phyloP scores from a whole-genome alignment of 495 filamentous ascomycete species.

The Annulohypoxylon stygium region DNA sequence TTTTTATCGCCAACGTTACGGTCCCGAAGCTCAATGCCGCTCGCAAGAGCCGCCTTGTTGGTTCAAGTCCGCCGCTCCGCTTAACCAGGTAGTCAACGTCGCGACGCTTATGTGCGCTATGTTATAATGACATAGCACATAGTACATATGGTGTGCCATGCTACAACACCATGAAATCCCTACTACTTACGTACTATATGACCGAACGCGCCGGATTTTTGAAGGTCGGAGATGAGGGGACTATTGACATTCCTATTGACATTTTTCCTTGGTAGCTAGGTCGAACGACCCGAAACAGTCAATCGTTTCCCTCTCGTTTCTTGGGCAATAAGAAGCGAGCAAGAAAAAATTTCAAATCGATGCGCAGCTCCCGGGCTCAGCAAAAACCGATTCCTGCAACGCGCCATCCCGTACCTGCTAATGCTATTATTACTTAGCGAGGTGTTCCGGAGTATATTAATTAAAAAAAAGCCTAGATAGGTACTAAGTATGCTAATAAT shows the following conservation, averaged over 20 bases:
- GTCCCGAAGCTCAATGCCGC: neutral
- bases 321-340: neutral
- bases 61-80: neutral
- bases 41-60: slow-evolving; percentile 7
- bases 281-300: too few relatives aligned
- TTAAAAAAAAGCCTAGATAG: too few relatives aligned
- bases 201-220: neutral
- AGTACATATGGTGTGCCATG: too few relatives aligned
- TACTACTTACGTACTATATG: too few relatives aligned
- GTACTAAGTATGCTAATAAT: slow-evolving; percentile 14
- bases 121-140: neutral
- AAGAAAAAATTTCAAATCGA: neutral
- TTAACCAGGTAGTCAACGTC: neutral
- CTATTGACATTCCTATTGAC: too few relatives aligned
- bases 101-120: neutral
- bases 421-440: slow-evolving; percentile 31
- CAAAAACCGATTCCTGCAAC: neutral
- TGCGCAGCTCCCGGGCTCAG: neutral
- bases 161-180: neutral
- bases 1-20: neutral
- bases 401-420: too few relatives aligned
- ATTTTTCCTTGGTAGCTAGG: too few relatives aligned
- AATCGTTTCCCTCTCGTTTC: too few relatives aligned
- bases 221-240: neutral
- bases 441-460: slow-evolving; percentile 1